Evolutionary conservation across 352 stramenopile genomes (phyloP).

Genomic region (Pythium biforme): DNA sequence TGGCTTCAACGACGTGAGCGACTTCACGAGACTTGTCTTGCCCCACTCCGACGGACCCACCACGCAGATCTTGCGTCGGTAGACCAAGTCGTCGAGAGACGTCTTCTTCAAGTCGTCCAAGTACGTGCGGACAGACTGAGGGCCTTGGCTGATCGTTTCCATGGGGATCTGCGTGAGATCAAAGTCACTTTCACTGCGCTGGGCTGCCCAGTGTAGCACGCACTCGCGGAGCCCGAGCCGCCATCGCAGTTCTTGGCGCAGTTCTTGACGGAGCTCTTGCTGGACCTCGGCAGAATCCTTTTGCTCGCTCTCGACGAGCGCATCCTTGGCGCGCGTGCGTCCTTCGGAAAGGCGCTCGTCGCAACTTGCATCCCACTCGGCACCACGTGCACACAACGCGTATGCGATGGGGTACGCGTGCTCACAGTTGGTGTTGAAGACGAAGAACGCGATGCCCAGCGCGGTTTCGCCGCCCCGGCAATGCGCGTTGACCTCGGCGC

Average conservation of each 20-base stretch:
- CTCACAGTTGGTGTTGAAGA: conserved; percentile 16
- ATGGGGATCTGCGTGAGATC: conserved; percentile 13
- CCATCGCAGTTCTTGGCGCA: conserved; percentile 17
- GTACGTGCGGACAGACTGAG: conserved; percentile 22
- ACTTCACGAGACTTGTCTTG: conserved; percentile 41
- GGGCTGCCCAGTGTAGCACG: conserved; percentile 7
- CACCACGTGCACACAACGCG: conserved; percentile 8
- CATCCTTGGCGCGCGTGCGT: conserved; percentile 1
- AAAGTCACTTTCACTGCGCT: conserved; percentile 5
- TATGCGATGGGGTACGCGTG: conserved; percentile 16
- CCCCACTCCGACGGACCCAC: conserved; percentile 33
- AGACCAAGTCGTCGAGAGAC: conserved; percentile 5
- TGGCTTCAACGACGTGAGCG: conserved; percentile 18
- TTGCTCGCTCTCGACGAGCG: background rate
- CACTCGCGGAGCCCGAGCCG: conserved; percentile 15
- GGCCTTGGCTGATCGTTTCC: conserved; percentile 24
- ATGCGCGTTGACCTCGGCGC: conserved; percentile 17
- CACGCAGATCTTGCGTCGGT: conserved; percentile 34
- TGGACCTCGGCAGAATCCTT: conserved; percentile 3
- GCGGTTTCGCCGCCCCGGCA: conserved; percentile 16
- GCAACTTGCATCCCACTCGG: conserved; percentile 21
- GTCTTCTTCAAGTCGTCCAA: conserved; percentile 16
- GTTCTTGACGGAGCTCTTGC: conserved; percentile 9
- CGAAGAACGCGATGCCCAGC: conserved; percentile 22
- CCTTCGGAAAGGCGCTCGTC: conserved; percentile 13